Evolutionary conservation across 2,329 filamentous ascomycete genomes (phyloP).

Genomic region (Curvularia lunata): DNA sequence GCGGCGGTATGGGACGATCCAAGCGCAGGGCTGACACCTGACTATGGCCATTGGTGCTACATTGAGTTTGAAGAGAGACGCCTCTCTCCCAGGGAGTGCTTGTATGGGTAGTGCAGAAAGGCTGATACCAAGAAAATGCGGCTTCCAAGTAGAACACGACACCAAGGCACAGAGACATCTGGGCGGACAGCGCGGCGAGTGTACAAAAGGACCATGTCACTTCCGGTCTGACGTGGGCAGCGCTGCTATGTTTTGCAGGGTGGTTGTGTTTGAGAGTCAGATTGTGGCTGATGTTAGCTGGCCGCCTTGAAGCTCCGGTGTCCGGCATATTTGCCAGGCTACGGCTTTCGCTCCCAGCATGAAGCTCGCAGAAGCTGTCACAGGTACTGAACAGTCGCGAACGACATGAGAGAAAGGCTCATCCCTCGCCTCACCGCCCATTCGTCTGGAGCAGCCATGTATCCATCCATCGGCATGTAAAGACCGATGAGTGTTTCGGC

Average conservation of each 20-base stretch:
- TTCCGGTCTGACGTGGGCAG: constrained; percentile 4
- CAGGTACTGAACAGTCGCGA: constrained; percentile 4
- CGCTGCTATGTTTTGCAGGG: constrained; percentile 11
- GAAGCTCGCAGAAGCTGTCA: constrained; percentile 13
- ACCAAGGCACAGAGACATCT: constrained; percentile 1
- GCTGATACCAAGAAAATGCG: background rate
- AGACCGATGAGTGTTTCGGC: constrained; percentile 4
- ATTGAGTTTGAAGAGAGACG: background rate
- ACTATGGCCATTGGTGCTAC: background rate
- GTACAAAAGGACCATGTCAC: background rate
- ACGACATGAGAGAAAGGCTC: constrained; percentile 3
- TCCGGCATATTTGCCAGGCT: constrained; percentile 17
- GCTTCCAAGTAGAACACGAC: no score
- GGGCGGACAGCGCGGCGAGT: constrained; percentile 6
- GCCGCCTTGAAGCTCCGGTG: constrained; percentile 17
- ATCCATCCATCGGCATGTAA: constrained; percentile 3
- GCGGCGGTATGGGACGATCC: background rate
- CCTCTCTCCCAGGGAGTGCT: background rate
- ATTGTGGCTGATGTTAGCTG: constrained; percentile 15
- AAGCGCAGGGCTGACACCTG: background rate
- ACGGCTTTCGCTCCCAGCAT: constrained; percentile 15
- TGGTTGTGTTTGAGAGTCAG: constrained; percentile 13
- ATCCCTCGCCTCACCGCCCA: constrained; percentile 5
- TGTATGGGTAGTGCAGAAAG: background rate
- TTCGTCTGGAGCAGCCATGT: constrained; percentile 4